phyloP scores from a whole-genome alignment of 2,329 filamentous ascomycete species.

The Ophiostoma perfectum region DNA sequence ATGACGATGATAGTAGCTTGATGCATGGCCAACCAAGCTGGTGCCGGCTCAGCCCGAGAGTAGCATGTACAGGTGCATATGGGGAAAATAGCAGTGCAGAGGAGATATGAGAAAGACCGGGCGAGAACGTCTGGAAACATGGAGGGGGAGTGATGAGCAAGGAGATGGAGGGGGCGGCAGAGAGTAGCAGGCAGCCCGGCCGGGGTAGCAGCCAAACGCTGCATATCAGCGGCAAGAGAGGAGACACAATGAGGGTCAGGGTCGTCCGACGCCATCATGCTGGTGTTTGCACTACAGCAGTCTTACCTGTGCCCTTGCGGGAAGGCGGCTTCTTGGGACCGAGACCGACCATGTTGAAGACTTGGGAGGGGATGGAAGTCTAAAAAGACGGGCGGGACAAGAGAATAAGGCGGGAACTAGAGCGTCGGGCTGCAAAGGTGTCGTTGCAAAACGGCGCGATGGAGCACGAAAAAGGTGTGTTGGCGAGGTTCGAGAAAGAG shows the following conservation, averaged over 20 bases:
- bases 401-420: background rate
- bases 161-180: constrained; percentile 8
- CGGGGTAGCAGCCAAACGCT: background rate
- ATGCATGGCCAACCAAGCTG: background rate
- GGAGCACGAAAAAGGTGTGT: too few species aligned
- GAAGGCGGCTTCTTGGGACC: constrained; percentile 60
- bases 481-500: background rate
- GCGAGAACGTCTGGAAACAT: background rate
- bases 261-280: background rate
- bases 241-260: background rate
- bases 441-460: background rate
- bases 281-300: background rate
- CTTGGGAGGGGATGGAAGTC: background rate
- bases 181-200: background rate
- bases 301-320: constrained; percentile 43
- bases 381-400: background rate
- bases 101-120: background rate
- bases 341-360: constrained; percentile 53
- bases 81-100: background rate
- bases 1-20: background rate
- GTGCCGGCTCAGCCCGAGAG: background rate
- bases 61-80: background rate
- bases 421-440: background rate
- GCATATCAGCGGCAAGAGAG: background rate
- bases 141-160: background rate